These are phyloP conservation scores for Eucalyptus leucophloia DNA, from an alignment of 345 rosid genomes.

Conservation along the genomic window DNA sequence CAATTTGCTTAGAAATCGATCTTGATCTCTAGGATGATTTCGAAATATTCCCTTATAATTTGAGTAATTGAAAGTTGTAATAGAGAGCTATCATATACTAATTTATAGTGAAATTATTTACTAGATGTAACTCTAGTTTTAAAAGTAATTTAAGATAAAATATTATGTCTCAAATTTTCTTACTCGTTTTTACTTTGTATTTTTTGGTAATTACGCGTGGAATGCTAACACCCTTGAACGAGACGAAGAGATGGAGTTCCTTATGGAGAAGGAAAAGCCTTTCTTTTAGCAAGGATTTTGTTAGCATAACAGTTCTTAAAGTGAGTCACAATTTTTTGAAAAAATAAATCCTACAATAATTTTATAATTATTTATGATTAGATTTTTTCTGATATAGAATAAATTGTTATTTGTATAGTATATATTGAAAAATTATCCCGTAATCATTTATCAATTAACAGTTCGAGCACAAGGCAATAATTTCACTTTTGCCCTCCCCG, in stretches of 20 bases:
- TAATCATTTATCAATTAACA: too few species aligned
- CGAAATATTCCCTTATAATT: too few species aligned
- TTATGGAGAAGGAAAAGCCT: not conserved
- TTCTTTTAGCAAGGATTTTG: too few species aligned
- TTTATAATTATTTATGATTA: too few species aligned
- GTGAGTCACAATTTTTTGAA: fast-evolving
- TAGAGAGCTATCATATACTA: fast-evolving
- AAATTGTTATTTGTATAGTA: fast-evolving
- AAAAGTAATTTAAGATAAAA: too few species aligned
- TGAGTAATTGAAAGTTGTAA: too few species aligned
- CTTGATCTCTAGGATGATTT: too few species aligned
- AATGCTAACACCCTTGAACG: too few species aligned
- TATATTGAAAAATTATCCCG: fast-evolving
- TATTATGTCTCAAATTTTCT: too few species aligned
- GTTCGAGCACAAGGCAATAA: fast-evolving
- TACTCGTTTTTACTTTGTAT: fast-evolving
- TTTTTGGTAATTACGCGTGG: fast-evolving
- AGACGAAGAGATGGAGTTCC: too few species aligned
- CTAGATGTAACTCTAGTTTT: fast-evolving
- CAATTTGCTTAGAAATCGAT: not conserved
- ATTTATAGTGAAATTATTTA: too few species aligned
- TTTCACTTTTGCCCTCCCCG: not conserved
- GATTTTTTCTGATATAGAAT: fast-evolving
- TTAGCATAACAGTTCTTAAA: fast-evolving
- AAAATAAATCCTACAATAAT: fast-evolving